Base-by-base conservation (phyloP, 2,329 filamentous ascomycete genomes). In the Atkinsonella texensis region DNA sequence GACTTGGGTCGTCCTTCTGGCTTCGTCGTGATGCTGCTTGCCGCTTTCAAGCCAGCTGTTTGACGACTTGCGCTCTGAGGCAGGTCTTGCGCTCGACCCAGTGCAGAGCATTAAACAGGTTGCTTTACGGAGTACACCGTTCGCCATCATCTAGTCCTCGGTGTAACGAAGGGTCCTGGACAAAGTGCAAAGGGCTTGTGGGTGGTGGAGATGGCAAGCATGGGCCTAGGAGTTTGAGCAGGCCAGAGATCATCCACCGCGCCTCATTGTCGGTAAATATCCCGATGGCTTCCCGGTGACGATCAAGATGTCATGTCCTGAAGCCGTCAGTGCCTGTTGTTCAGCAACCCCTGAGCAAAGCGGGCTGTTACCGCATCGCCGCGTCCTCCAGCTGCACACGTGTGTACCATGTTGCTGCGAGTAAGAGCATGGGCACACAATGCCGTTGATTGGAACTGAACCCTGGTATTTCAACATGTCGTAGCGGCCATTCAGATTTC, bases 341-440 rank as follows among this genome's bases (percentile, higher is more conserved):
- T 41, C 35, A 35, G 15, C 28, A 5, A 45, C 28, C 45, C 52
- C 44, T 53, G 52, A 44, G n/a, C 31, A n/a, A 41, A 41, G 15
- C 32, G 20, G 39, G 6, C 43, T 51, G 48, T 32, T 31, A 18
- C 41, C 40, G 13, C 33, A 49, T 40, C 32, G 45, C 39, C 45
- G 33, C 43, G 33, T 12, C 28, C 46, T 31, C 40, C 48, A 23
- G 38, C 40, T 46, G 10, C 35, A 47, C 52, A 51, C 52, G 52
- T 53, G 52, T 50, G 32, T 33, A 38, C 52, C 52, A 51, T 51
- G 52, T 35, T 39, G 20, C 44, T 28, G 39, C 23, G 18, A n/a
- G 23, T 23, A 42, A 33, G n/a, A 15, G 9, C 20, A 23, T 38
- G 43, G 44, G 39, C 43, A 45, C 47, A 48, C 39, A 44, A 8